Conservation (phyloP, 306 rosid species). For the Rubus parviflorus region DNA sequence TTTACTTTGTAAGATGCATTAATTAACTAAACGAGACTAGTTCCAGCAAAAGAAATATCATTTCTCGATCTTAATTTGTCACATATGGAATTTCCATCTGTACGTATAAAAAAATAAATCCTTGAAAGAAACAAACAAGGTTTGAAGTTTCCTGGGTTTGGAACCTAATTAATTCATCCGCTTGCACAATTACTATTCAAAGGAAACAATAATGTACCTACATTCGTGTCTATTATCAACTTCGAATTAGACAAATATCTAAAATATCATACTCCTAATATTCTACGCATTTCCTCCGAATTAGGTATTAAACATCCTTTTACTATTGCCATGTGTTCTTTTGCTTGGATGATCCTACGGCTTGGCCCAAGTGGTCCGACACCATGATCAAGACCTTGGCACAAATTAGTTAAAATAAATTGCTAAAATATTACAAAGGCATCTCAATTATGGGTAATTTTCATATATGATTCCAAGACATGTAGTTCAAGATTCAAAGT, state of each 20-base stretch:
- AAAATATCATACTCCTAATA: neutral
- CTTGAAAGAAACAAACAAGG: neutral
- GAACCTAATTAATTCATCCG: neutral
- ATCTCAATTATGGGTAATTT: neutral
- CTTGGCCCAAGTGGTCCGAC: too few species aligned
- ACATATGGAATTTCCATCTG: neutral
- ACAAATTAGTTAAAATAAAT: neutral
- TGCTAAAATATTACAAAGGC: neutral
- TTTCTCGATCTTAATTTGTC: neutral
- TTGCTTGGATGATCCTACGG: too few species aligned
- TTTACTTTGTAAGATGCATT: conserved; percentile 14
- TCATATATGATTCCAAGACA: neutral
- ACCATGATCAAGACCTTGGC: too few species aligned
- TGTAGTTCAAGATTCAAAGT: neutral
- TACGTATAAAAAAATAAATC: neutral
- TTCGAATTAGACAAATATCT: neutral
- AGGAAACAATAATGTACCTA: too few species aligned
- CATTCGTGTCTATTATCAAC: neutral
- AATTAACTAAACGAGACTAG: neutral
- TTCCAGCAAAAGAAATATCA: neutral
- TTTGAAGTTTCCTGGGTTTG: conserved; percentile 1
- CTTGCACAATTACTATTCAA: neutral
- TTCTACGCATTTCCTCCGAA: too few species aligned
- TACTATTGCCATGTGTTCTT: too few species aligned
- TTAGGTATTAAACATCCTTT: too few species aligned